Evolutionary conservation across 2,329 filamentous ascomycete genomes (phyloP).

Genomic region (Epichloe gansuensis): DNA sequence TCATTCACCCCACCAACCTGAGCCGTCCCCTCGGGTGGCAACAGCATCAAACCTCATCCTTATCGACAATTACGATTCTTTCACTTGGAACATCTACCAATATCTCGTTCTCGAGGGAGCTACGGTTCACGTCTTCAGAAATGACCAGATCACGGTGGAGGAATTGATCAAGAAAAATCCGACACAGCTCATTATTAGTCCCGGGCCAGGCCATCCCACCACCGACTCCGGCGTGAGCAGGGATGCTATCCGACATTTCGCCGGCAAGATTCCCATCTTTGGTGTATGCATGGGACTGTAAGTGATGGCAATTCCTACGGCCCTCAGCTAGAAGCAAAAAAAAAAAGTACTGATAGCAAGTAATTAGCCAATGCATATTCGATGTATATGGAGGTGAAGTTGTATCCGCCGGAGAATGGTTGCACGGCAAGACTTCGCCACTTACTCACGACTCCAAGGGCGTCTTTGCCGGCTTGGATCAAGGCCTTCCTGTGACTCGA

Average conservation of each 20-base stretch:
- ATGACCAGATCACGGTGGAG: constrained; percentile 79
- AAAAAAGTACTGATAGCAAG: neutral
- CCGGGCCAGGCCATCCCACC: constrained; percentile 82
- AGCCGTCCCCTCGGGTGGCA: constrained; percentile 56
- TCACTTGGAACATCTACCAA: constrained; percentile 99
- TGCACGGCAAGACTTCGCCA: constrained; percentile 93
- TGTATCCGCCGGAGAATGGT: constrained; percentile 83
- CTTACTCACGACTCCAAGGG: constrained; percentile 82
- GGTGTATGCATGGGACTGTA: constrained; percentile 98
- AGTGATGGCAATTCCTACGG: constrained; percentile 22
- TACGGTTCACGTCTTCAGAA: constrained; percentile 76
- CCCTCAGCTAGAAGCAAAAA: neutral
- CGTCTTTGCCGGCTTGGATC: constrained; percentile 71
- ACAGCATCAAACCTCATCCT: constrained; percentile 84
- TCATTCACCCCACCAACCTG: constrained; percentile 76
- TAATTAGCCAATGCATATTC: constrained; percentile 75
- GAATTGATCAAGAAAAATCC: constrained; percentile 74
- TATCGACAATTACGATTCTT: constrained; percentile 99
- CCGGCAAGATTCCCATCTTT: constrained; percentile 86
- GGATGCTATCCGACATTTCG: constrained; percentile 80
- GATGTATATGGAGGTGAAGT: constrained; percentile 87
- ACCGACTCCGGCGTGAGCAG: constrained; percentile 90
- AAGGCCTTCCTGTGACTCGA: constrained; percentile 76
- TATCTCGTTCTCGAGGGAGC: constrained; percentile 95
- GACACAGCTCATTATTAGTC: constrained; percentile 88